phyloP scores from a whole-genome alignment of 2,329 filamentous ascomycete species.

The Penicillium expansum region DNA sequence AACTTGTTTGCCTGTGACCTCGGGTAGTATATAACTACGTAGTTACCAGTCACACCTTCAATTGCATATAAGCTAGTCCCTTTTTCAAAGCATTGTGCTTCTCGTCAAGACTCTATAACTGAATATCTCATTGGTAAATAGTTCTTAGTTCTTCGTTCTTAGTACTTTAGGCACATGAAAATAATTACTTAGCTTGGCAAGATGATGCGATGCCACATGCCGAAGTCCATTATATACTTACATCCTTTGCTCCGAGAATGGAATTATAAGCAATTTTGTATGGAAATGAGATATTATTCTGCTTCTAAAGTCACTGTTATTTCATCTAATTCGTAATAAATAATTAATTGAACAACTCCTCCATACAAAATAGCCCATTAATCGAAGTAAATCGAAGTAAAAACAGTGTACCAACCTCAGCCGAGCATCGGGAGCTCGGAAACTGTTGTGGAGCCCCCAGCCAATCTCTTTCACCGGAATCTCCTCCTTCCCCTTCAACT shows the following conservation, averaged over 20 bases:
- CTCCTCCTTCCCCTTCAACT: constrained; percentile 12
- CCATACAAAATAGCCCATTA: not conserved
- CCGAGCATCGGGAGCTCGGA: constrained; percentile 22
- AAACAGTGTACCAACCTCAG: not conserved
- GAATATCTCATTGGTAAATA: not conserved
- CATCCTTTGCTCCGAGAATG: not conserved
- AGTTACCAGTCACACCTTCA: not conserved
- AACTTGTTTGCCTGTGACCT: not conserved
- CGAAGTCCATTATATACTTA: not conserved
- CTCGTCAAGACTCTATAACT: not conserved
- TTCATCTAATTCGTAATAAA: not conserved
- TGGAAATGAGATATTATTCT: not conserved
- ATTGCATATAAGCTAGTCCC: not conserved
- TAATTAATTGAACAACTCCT: not conserved
- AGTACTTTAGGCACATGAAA: not conserved
- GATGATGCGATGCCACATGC: not conserved
- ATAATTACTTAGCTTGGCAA: not conserved
- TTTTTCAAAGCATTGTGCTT: not conserved
- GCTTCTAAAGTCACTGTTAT: not conserved
- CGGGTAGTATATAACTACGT: not conserved
- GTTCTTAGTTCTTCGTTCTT: too few species aligned
- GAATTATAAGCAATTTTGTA: not conserved
- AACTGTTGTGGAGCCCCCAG: constrained; percentile 14
- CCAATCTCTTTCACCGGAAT: constrained; percentile 13
- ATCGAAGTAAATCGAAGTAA: not conserved